These are phyloP conservation scores for Plenodomus lindquistii DNA, from an alignment of 2,329 filamentous ascomycete genomes.

Conservation along the genomic window DNA sequence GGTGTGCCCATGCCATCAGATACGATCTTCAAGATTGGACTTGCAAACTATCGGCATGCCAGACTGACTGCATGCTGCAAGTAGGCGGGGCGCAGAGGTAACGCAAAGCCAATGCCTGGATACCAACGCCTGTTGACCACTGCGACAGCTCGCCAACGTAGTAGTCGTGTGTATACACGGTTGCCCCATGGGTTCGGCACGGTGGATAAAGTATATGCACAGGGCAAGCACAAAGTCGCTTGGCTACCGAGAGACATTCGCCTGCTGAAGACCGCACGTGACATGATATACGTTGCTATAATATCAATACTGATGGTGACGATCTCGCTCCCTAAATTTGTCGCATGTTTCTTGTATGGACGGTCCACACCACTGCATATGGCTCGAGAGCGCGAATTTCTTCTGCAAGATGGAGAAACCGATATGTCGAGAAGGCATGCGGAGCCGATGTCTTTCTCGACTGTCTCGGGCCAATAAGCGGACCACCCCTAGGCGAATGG, in stretches of 20 bases:
- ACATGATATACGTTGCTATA: background rate
- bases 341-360: background rate
- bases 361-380: background rate
- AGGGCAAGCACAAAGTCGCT: background rate
- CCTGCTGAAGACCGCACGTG: background rate
- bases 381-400: background rate
- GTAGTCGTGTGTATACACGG: background rate
- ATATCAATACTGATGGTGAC: background rate
- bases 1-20: background rate
- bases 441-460: background rate
- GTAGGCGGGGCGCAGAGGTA: background rate
- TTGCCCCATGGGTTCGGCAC: background rate
- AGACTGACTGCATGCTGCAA: background rate
- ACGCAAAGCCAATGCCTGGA: background rate
- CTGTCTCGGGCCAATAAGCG: background rate
- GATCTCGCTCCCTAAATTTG: background rate
- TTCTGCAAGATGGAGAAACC: background rate
- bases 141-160: background rate
- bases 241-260: background rate
- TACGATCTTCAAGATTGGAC: background rate
- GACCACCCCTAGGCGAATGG: background rate
- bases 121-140: background rate
- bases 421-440: background rate
- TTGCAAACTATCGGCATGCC: background rate
- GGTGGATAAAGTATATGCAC: background rate